These are phyloP conservation scores for Mucor velutinosus DNA, from an alignment of 371 early-diverging fungal genomes.

Conservation along the genomic window DNA sequence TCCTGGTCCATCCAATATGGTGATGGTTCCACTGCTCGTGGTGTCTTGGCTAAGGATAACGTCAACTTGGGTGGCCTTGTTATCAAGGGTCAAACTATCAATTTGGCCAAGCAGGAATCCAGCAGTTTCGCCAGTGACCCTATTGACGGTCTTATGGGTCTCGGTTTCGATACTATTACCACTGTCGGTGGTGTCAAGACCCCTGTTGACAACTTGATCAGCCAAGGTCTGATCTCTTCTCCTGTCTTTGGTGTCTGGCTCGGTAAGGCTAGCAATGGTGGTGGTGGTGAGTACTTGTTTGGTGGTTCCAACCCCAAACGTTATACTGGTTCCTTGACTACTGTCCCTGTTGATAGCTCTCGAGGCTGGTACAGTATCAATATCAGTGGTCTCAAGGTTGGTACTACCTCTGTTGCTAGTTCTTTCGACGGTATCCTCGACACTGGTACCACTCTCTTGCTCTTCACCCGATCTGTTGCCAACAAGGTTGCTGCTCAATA, in stretches of 20 bases:
- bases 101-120: constrained; percentile 25
- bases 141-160: constrained; percentile 39
- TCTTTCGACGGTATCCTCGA: constrained; percentile 54
- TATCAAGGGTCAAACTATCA: constrained; percentile 29
- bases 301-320: constrained; percentile 51
- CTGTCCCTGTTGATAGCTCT: constrained; percentile 50
- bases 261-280: constrained; percentile 35
- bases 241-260: constrained; percentile 43
- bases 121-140: constrained; percentile 14
- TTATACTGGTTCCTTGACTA: constrained; percentile 51
- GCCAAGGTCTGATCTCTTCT: constrained; percentile 36
- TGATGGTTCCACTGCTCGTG: constrained; percentile 47
- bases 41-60: constrained; percentile 30
- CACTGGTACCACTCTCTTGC: constrained; percentile 66
- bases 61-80: constrained; percentile 32
- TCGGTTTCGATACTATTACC: constrained; percentile 54
- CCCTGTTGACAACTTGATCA: constrained; percentile 46
- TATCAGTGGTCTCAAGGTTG: constrained; percentile 34
- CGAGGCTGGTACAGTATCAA: constrained; percentile 50
- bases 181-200: constrained; percentile 37
- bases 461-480: constrained; percentile 49
- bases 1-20: constrained; percentile 56
- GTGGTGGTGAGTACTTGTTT: constrained; percentile 50
- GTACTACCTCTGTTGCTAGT: constrained; percentile 7
- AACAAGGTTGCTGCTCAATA: constrained; percentile 21